A percentile compares a stretch with the other conserved stretches of the same genome.
Evolutionary conservation across 176 grass and related monocot species (phyloP).

Genomic region (Oryza meridionalis): DNA sequence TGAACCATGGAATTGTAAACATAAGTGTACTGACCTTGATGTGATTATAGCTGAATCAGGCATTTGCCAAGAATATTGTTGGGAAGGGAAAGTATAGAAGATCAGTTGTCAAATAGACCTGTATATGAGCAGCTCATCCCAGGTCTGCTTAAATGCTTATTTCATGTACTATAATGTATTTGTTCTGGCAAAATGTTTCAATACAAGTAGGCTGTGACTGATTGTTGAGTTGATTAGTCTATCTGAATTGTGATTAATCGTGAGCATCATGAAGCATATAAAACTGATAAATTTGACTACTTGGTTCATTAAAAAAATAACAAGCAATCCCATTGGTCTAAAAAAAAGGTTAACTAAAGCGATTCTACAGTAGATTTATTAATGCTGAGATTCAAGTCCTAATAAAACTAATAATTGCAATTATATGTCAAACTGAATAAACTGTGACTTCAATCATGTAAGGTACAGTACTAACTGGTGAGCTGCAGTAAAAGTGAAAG

Average conservation of each 20-base stretch:
- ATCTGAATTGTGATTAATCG: neutral
- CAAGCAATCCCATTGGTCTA: conserved; percentile 1
- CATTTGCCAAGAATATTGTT: neutral
- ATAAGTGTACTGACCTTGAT: neutral
- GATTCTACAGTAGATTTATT: neutral
- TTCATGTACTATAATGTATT: neutral
- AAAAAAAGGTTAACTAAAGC: neutral
- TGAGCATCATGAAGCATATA: conserved; percentile 23
- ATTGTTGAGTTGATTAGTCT: neutral
- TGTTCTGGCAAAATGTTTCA: conserved; percentile 21
- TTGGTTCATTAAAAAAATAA: neutral
- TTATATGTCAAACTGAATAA: conserved; percentile 8
- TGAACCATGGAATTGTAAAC: conserved; percentile 2
- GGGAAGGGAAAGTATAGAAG: conserved; percentile 4
- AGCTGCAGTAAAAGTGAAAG: neutral
- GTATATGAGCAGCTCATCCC: neutral
- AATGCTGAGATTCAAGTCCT: neutral
- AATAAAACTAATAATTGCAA: conserved; percentile 14
- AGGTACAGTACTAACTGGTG: neutral
- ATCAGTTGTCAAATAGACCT: conserved; percentile 17
- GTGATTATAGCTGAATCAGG: neutral
- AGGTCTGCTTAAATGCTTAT: neutral
- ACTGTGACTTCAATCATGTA: neutral
- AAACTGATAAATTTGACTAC: conserved; percentile 22
- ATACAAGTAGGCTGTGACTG: neutral